Percentiles rank a stretch among this genome's conserved stretches.
Evolutionary conservation across 129 eudicot genomes (phyloP).

Genomic region (Saposhnikovia divaricata): DNA sequence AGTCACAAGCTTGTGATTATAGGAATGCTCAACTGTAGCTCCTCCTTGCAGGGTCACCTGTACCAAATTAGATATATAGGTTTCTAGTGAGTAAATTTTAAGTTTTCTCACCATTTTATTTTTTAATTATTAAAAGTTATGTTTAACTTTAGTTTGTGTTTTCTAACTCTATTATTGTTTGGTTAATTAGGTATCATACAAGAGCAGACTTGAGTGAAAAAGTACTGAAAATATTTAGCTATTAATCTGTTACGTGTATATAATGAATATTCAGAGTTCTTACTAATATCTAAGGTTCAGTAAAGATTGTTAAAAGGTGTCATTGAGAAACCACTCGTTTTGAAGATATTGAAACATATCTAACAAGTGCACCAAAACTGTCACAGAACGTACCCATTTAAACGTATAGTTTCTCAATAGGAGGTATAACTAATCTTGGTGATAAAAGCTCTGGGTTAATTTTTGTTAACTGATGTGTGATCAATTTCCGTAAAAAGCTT

Average conservation of each 20-base stretch:
- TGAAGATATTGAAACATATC: too few relatives aligned
- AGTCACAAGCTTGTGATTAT: background rate
- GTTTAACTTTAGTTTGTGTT: too few relatives aligned
- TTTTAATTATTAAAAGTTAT: background rate
- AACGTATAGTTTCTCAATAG: background rate
- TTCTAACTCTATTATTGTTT: too few relatives aligned
- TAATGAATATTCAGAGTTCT: background rate
- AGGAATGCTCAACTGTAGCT: background rate
- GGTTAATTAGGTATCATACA: background rate
- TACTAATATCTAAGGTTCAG: background rate
- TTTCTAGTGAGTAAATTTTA: background rate
- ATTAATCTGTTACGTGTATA: background rate
- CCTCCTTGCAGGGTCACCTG: background rate
- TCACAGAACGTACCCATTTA: background rate
- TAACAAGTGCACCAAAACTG: too few relatives aligned
- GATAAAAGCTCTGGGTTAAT: background rate
- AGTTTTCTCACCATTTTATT: background rate
- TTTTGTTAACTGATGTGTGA: background rate
- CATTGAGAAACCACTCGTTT: background rate
- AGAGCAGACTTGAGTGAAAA: background rate
- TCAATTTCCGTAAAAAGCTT: background rate
- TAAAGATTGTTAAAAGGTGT: too few relatives aligned
- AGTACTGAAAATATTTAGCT: background rate
- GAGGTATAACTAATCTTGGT: background rate
- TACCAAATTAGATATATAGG: background rate